Evolutionary conservation across 2,329 filamentous ascomycete genomes (phyloP).

Genomic region (Exophiala spinifera): DNA sequence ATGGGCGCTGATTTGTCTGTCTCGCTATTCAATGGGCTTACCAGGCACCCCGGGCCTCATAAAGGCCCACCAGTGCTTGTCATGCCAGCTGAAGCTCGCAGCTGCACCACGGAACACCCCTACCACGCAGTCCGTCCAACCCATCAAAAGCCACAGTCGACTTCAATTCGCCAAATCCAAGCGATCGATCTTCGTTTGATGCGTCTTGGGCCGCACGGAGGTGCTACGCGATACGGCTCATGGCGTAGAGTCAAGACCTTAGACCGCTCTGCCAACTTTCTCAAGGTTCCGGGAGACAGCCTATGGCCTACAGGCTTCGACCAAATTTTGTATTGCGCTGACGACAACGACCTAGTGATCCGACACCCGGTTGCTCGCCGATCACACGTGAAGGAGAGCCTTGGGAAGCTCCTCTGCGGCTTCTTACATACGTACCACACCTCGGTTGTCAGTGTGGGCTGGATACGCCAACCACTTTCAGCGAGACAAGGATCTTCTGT

Average conservation of each 20-base stretch:
- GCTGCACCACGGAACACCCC: neutral
- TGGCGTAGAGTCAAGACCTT: too few relatives aligned
- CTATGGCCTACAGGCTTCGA: too few relatives aligned
- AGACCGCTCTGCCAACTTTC: too few relatives aligned
- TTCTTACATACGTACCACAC: neutral
- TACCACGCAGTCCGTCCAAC: too few relatives aligned
- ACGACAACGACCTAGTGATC: too few relatives aligned
- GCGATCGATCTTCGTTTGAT: neutral
- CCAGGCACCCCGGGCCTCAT: neutral
- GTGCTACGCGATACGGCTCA: too few relatives aligned
- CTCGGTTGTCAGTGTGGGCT: neutral
- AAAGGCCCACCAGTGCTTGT: neutral
- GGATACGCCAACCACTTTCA: neutral
- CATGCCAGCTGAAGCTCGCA: neutral
- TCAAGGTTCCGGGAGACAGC: too few relatives aligned
- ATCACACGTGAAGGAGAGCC: neutral
- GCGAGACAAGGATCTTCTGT: neutral
- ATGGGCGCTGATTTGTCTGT: neutral
- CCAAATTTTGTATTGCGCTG: too few relatives aligned
- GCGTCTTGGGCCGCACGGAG: neutral
- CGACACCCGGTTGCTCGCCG: neutral
- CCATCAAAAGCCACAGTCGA: neutral
- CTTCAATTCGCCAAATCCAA: neutral
- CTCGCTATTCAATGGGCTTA: neutral
- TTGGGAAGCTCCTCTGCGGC: too few relatives aligned